These are phyloP conservation scores for Lasiosphaeris hirsuta DNA, from an alignment of 495 filamentous ascomycete species.

Conservation along the genomic window DNA sequence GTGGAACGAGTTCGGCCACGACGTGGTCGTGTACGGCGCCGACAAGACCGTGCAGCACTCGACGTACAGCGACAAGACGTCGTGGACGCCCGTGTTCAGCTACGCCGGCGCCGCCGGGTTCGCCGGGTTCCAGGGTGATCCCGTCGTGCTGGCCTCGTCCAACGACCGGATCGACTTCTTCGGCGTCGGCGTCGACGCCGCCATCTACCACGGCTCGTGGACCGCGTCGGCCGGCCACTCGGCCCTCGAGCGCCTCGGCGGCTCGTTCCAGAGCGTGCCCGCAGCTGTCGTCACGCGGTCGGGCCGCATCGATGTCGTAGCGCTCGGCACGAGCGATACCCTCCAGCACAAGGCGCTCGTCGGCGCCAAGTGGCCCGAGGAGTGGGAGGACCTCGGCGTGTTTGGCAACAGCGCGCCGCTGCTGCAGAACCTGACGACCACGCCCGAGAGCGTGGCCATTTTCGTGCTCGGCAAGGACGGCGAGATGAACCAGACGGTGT, in stretches of 20 bases:
- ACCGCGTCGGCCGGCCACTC: neutral
- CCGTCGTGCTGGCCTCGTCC: neutral
- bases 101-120: neutral
- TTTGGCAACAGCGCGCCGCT: slow-evolving; percentile 15
- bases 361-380: neutral
- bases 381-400: slow-evolving; percentile 16
- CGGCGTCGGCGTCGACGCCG: slow-evolving; percentile 5
- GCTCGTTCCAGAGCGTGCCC: slow-evolving; percentile 10
- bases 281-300: neutral
- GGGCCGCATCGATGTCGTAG: slow-evolving; percentile 9
- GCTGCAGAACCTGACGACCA: slow-evolving; percentile 6
- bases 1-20: neutral
- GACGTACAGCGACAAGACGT: neutral
- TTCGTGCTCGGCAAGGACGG: neutral
- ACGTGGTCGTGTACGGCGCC: slow-evolving; percentile 2
- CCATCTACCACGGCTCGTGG: slow-evolving; percentile 11
- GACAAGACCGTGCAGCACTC: neutral
- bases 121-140: slow-evolving; percentile 8
- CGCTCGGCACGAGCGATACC: slow-evolving; percentile 8
- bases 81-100: neutral
- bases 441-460: slow-evolving; percentile 2
- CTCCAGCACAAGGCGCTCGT: slow-evolving; percentile 4
- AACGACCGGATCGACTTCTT: slow-evolving; percentile 9
- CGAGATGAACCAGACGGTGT: slow-evolving; percentile 12
- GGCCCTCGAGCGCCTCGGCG: slow-evolving; percentile 1